Conservation (phyloP, 257 asterid species). For the Paulownia fortunei region DNA sequence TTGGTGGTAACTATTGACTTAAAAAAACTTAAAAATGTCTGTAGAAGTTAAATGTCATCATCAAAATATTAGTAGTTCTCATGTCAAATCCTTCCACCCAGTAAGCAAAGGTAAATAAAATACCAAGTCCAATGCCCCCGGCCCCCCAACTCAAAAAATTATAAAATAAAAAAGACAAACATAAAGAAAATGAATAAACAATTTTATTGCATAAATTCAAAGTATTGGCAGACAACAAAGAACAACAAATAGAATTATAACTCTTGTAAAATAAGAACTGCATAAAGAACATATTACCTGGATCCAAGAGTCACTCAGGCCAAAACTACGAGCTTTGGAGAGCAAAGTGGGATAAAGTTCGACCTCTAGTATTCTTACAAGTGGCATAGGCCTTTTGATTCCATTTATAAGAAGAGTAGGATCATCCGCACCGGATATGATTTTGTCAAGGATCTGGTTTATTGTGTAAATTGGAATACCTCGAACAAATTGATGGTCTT, state of each 20-base stretch:
- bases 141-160: background rate
- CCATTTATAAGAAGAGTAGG: conserved; percentile 80
- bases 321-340: conserved; percentile 99
- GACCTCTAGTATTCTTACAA: conserved; percentile 81
- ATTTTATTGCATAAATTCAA: background rate
- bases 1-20: too few species aligned
- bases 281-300: conserved; percentile 55
- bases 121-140: background rate
- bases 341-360: conserved; percentile 97
- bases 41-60: background rate
- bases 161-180: background rate
- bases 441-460: conserved; percentile 76
- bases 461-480: conserved; percentile 85
- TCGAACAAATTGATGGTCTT: conserved; percentile 95
- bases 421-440: conserved; percentile 64
- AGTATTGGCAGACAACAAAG: conserved; percentile 5
- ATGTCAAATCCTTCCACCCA: background rate
- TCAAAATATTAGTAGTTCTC: background rate
- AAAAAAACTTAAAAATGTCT: too few species aligned
- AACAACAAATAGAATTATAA: conserved; percentile 5
- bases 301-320: conserved; percentile 93
- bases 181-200: background rate
- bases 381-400: conserved; percentile 90
- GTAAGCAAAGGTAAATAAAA: background rate
- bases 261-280: conserved; percentile 21